Percentiles rank a stretch among this genome's conserved stretches.
These are phyloP conservation scores for Apiotrichum gamsii DNA, from an alignment of 1,284 basidiomycete species.

Conservation along the genomic window DNA sequence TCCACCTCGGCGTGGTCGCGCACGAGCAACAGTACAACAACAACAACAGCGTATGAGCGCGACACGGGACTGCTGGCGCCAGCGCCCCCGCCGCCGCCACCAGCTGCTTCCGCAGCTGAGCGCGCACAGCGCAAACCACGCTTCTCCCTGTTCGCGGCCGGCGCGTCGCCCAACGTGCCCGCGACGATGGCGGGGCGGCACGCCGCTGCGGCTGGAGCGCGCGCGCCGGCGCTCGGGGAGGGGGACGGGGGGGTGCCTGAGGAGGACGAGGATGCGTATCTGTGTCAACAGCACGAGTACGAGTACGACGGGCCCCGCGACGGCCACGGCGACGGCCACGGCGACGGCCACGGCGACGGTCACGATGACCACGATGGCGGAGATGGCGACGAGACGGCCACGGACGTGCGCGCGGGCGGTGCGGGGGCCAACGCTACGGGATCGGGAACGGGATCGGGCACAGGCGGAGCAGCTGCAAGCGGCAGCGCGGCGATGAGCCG, in stretches of 20 bases:
- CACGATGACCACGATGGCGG: no score
- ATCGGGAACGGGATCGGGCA: no score
- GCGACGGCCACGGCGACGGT: not conserved
- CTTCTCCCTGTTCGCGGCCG: constrained; percentile 18
- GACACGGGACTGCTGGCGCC: no score
- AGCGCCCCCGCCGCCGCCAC: no score
- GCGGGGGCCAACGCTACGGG: no score
- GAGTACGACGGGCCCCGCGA: not conserved
- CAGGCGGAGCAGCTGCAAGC: no score
- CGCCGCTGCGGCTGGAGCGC: not conserved
- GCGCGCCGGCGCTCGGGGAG: not conserved
- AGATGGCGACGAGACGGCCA: no score
- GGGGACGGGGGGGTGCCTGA: constrained; percentile 9
- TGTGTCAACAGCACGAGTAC: not conserved
- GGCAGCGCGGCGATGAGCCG: constrained; percentile 18
- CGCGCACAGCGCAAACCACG: constrained; percentile 16
- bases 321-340: not conserved
- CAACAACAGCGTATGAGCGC: no score
- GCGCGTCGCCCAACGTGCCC: no score
- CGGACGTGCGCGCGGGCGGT: no score
- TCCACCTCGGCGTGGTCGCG: not conserved
- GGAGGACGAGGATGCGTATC: constrained; percentile 9
- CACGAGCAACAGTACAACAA: no score
- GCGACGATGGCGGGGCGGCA: not conserved
- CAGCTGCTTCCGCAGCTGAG: no score